Percentiles rank a stretch among this genome's conserved stretches.
Evolutionary conservation across 805 yeast species (phyloP).

Genomic region (Candida bentonensis): DNA sequence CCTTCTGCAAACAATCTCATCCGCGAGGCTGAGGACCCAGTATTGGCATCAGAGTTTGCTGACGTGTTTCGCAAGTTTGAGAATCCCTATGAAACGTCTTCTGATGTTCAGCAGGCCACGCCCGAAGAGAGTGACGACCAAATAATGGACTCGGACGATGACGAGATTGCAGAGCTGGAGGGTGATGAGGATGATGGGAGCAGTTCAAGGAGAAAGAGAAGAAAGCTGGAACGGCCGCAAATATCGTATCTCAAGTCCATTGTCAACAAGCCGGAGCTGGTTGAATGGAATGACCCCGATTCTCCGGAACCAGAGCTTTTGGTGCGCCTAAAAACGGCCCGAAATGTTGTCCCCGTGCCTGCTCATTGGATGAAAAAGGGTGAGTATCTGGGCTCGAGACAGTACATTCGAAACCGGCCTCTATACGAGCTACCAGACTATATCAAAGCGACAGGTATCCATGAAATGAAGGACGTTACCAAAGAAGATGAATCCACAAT

Average conservation of each 20-base stretch:
- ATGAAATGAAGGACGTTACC: conserved; percentile 63
- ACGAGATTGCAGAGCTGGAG: conserved; percentile 16
- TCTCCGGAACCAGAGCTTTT: conserved; percentile 62
- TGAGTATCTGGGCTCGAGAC: conserved; percentile 49
- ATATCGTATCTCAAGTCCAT: conserved; percentile 52
- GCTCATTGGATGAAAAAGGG: conserved; percentile 69
- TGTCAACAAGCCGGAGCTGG: conserved; percentile 50
- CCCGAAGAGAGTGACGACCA: conserved; percentile 16
- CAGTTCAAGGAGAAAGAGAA: conserved; percentile 31
- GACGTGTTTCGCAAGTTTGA: conserved; percentile 23
- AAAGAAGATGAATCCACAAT: conserved; percentile 37
- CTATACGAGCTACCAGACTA: conserved; percentile 70
- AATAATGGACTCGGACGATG: conserved; percentile 22
- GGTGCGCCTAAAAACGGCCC: conserved; percentile 47
- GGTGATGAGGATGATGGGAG: conserved; percentile 13
- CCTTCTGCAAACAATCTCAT: conserved; percentile 16
- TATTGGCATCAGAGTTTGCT: conserved; percentile 21
- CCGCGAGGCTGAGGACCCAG: conserved; percentile 17
- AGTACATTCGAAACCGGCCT: conserved; percentile 49
- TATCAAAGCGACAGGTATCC: conserved; percentile 71
- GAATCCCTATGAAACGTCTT: conserved; percentile 11
- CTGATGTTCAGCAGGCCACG: conserved; percentile 8
- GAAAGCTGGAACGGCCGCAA: conserved; percentile 33
- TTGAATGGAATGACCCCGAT: conserved; percentile 82
- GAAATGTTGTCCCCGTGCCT: conserved; percentile 67